Base-by-base conservation (phyloP, 768 basidiomycete genomes). In the Sutorius australiensis region DNA sequence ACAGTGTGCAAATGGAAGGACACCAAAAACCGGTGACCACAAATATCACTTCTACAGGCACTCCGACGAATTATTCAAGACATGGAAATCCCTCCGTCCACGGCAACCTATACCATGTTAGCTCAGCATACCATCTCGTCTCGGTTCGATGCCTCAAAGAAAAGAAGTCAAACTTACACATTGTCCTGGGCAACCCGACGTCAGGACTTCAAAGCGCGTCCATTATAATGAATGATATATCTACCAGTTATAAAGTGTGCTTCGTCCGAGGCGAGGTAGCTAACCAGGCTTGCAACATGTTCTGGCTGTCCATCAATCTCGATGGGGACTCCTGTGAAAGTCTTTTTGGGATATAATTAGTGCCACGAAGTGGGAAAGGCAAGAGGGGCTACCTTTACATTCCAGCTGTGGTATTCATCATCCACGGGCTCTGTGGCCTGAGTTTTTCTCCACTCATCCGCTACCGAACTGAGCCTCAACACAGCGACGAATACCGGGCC, bases 191-290 rank as follows among this genome's bases (percentile, higher is more conserved):
- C 5, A 16, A 30, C 17, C 19, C 27, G 5, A 27, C 14, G 16
- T 48, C 32, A 48, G 27, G 9, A 40, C n/a, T n/a, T n/a, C n/a
- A 30, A n/a, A 3, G 12, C 5, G 14, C 3, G 3, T 5, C 27
- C 2, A 6, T 14, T 16, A 12, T 2, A n/a, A n/a, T 16, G 3
- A 34, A 42, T 9, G 5, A 21, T 34, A 14, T 13, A 36, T 5
- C 7, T 17, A 17, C 42, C 42, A 12, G 42, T 43, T 41, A 24
- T 24, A 4, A 41, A 24, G 40, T 63, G 61, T 3, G 72, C 66
- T 16, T 65, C 67, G 8, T 68, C 60, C 2, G 72, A 71, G 10
- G 63, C 68, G 2, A 74, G 58, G 45, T 62, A 73, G 7, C 70
- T 70, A 0, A 73, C 68, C 3, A 68, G 5, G 21, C 52, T 61